These are phyloP conservation scores for Phytophthora multivora DNA, from an alignment of 352 stramenopile genomes.

Conservation along the genomic window DNA sequence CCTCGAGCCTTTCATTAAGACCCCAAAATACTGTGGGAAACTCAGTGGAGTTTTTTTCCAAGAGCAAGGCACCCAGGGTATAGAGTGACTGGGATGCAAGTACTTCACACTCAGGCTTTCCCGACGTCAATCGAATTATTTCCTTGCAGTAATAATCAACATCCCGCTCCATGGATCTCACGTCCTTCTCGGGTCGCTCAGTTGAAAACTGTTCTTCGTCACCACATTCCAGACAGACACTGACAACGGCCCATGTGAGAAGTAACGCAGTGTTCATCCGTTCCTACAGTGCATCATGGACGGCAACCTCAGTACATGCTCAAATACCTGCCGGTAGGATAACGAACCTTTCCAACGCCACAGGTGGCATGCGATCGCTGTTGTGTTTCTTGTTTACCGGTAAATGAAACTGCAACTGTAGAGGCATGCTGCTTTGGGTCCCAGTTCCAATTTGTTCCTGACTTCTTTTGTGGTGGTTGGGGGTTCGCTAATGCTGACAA, in stretches of 20 bases:
- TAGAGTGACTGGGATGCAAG: conserved; percentile 53
- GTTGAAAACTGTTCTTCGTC: conserved; percentile 22
- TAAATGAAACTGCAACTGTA: neutral
- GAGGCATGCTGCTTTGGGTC: conserved; percentile 1
- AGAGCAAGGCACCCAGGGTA: conserved; percentile 43
- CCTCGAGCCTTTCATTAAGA: conserved; percentile 49
- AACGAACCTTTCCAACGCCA: conserved; percentile 31
- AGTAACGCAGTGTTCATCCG: conserved; percentile 28
- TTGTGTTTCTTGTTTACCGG: neutral
- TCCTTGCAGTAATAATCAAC: conserved; percentile 83
- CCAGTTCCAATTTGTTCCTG: conserved; percentile 34
- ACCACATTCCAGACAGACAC: conserved; percentile 36
- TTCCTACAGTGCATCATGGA: conserved; percentile 19
- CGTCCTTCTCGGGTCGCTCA: conserved; percentile 15
- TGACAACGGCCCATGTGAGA: conserved; percentile 37
- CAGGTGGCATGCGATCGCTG: neutral
- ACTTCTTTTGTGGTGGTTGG: neutral
- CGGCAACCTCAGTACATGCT: neutral
- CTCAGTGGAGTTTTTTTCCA: conserved; percentile 53
- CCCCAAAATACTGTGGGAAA: conserved; percentile 55
- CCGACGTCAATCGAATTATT: conserved; percentile 43
- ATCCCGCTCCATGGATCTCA: conserved; percentile 66
- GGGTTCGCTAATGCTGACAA: neutral
- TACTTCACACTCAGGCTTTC: conserved; percentile 30
- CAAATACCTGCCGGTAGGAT: neutral